Base-by-base conservation (phyloP, 805 yeast genomes). In the Teunomyces gatunensis region DNA sequence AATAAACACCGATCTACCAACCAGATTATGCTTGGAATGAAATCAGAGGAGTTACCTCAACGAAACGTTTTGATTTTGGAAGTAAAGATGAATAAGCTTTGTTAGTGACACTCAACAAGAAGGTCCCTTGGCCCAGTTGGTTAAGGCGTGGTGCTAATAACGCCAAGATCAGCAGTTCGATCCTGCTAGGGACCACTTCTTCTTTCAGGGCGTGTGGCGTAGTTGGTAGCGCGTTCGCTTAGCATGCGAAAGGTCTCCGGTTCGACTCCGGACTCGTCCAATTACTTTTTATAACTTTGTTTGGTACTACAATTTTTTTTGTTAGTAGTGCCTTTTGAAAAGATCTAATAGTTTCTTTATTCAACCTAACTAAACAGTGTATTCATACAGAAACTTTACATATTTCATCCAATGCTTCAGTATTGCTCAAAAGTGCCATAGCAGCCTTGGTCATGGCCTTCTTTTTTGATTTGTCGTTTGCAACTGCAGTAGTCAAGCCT, bases 171-270 rank as follows among this genome's bases (percentile, higher is more conserved):
- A 69, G 75, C 75, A 67, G 75, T 71, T 70, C 75, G 75, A 70
- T 61, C 67, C 67, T 55, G 66, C 62, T 59, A 61, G 65, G 65
- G 65, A 61, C 55, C 55, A 53, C 39, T 46, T 45, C 35, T 30
- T 10, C 25, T 21, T 15, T 20, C n/a, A n/a, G 85, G 85, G 86
- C 85, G 83, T 81, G 85, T 81, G 87, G 86, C 85, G 86, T 78
- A 81, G 86, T 81, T 80, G 85, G 86, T 81, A 81, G 85, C 85
- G 85, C 85, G 85, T 79, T 79, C 83, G 80, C 85, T 80, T 81
- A 79, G 85, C 85, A 80, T 80, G 85, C 79, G 83, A 79, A 79
- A 81, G 85, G 86, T 81, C 85, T 79, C 80, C 80, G 84, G 84
- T 79, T 80, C 85, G 82, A 80, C 75, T 80, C 85, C 85, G 79